Evolutionary conservation across 1,284 basidiomycete species (phyloP), one percentile per base, ranked within the genome.

Genomic region (Rhodotorula glutinis): DNA sequence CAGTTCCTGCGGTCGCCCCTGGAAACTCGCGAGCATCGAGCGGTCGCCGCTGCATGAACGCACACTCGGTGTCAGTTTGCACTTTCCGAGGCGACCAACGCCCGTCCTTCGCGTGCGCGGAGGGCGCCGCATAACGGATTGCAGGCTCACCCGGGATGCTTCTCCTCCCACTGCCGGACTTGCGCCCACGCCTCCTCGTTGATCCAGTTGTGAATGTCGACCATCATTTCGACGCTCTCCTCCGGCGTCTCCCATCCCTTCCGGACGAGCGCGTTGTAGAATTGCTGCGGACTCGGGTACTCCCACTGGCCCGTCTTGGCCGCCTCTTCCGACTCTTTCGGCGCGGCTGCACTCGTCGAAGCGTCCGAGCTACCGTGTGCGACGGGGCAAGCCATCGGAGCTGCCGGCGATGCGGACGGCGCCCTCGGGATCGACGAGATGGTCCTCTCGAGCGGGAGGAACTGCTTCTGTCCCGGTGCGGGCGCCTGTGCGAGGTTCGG

Each of bases 201-300:
- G 78, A 98, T 79, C 75, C 94, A 98, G 78, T 99, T 99, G 79
- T 99, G 96, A 47, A 98, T 97, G 63, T 92, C 87, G 47, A 98
- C 96, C 90, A 99, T 97, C 55, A 87, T 92, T 78, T 95, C 93
- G 51, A 98, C 86, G 78, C 92, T 89, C 77, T 98, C 92, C 79
- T 96, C 94, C 0, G 93, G 92, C 5, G 96, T 96, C 80, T 96
- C 93, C 91, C 91, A 94, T 2, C 96, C 96, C 78, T 99, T 99
- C 72, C 94, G 83, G 21, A 92, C 91, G 11, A 99, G 84, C 0
- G 96, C 96, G 78, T 98, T 98, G 80, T 98, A 95, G 79, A 98
- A 98, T 79, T 98, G 95, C 80, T 98, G 94, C 3, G 95, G 92
- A 9, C 91, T 94, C 1, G 96, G 96, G 79, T 99, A 99, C 77